Conservation (phyloP, 2,329 filamentous ascomycete species). For the Diaporthe velutina region DNA sequence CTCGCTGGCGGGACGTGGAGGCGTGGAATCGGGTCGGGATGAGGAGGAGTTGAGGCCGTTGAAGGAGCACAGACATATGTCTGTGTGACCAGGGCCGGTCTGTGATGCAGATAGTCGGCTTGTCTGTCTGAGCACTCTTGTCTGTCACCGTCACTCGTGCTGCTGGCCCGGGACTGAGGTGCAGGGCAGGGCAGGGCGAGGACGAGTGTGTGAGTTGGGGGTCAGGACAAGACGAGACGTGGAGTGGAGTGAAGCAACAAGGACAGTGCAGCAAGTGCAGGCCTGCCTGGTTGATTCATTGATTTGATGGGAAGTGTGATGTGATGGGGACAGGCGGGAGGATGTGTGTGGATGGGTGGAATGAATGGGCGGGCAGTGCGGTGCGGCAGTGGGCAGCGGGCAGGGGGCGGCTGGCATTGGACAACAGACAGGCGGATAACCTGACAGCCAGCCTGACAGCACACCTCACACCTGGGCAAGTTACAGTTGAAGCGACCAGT, state of each 20-base stretch:
- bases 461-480: background rate
- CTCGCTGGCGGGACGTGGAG: constrained; percentile 13
- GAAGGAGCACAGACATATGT: constrained; percentile 34
- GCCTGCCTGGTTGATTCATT: constrained; percentile 29
- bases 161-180: constrained; percentile 9
- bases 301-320: constrained; percentile 5
- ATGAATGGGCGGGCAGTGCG: constrained; percentile 17
- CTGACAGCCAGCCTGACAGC: constrained; percentile 25
- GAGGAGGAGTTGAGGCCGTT: constrained; percentile 26
- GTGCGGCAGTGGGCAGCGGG: background rate
- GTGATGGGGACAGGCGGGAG: constrained; percentile 6
- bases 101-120: background rate
- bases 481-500: background rate
- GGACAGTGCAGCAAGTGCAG: constrained; percentile 11
- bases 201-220: background rate
- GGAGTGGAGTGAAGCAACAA: constrained; percentile 27
- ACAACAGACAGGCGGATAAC: constrained; percentile 13
- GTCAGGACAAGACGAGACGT: constrained; percentile 24
- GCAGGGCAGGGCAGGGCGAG: constrained; percentile 1
- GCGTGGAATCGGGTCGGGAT: background rate
- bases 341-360: constrained; percentile 7
- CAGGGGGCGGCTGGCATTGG: background rate
- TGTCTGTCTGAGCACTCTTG: constrained; percentile 20
- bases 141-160: background rate
- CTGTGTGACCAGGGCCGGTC: constrained; percentile 29